phyloP scores from a whole-genome alignment of 345 rosid genomes.

The Angophora floribunda region DNA sequence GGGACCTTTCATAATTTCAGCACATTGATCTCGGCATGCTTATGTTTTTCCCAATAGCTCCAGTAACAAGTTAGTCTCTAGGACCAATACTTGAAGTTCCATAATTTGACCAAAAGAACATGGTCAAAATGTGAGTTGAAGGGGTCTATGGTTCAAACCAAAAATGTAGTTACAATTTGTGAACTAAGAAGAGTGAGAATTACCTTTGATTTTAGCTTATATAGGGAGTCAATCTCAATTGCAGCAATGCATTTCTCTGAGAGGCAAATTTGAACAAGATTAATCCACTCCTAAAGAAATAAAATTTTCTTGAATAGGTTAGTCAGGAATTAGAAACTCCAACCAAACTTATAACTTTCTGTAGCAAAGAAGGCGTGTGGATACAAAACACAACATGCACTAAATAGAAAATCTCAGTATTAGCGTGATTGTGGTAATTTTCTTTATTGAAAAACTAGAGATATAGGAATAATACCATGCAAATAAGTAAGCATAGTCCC shows the following conservation, averaged over 20 bases:
- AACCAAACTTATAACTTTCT: neutral
- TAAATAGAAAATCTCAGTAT: too few species aligned
- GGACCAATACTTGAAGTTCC: conserved; percentile 66
- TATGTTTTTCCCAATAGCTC: conserved; percentile 46
- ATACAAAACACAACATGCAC: too few species aligned
- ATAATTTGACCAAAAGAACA: conserved; percentile 30
- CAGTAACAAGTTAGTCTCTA: conserved; percentile 45
- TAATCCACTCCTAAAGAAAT: conserved; percentile 12
- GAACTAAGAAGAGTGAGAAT: neutral
- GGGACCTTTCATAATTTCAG: conserved; percentile 40
- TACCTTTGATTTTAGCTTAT: conserved; percentile 80
- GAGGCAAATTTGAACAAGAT: too few species aligned
- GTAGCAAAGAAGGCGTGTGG: neutral
- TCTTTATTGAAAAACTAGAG: too few species aligned
- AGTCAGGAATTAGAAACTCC: too few species aligned
- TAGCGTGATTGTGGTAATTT: too few species aligned
- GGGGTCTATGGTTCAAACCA: neutral
- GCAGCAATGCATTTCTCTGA: too few species aligned
- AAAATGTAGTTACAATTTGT: neutral
- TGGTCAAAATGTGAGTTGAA: neutral
- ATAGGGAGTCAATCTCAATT: neutral
- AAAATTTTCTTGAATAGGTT: neutral
- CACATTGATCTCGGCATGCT: conserved; percentile 44
- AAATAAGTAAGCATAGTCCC: too few species aligned
- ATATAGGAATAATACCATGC: too few species aligned